Evolutionary conservation across 306 rosid genomes (phyloP).

Genomic region (Pterocarpus santalinus): DNA sequence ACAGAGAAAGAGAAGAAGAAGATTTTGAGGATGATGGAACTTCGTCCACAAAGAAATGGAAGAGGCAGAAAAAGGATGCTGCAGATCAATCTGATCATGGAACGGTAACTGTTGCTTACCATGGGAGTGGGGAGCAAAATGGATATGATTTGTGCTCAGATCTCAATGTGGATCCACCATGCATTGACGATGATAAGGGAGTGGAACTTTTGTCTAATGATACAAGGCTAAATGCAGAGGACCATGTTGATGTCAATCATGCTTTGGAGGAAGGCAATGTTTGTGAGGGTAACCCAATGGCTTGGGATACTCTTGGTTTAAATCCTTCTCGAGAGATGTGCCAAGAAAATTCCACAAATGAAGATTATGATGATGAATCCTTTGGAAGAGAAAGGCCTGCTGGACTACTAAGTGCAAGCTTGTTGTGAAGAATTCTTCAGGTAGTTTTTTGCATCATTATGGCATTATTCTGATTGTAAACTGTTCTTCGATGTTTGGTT

Average conservation of each 20-base stretch:
- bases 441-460: constrained; percentile 56
- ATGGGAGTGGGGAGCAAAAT: constrained; percentile 70
- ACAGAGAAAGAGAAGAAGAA: constrained; percentile 98
- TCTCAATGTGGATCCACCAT: constrained; percentile 84
- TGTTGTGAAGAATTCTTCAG: constrained; percentile 70
- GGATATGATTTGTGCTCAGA: constrained; percentile 87
- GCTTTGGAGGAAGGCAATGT: constrained; percentile 68
- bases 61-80: constrained; percentile 93
- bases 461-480: constrained; percentile 35
- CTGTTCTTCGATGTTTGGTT: not conserved
- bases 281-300: constrained; percentile 61
- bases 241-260: constrained; percentile 58
- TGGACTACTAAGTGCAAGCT: constrained; percentile 73
- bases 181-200: constrained; percentile 74
- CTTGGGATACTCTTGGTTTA: constrained; percentile 72
- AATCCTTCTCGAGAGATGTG: constrained; percentile 71
- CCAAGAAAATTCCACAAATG: constrained; percentile 93
- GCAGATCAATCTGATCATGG: constrained; percentile 87
- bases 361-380: constrained; percentile 88
- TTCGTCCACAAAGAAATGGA: constrained; percentile 99
- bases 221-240: constrained; percentile 61
- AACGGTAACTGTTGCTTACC: constrained; percentile 76
- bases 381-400: constrained; percentile 81
- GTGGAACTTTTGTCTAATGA: constrained; percentile 63
- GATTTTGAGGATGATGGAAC: constrained; percentile 99